These are phyloP conservation scores for Solanum hybrid DNA, from an alignment of 305 asterid genomes.

Conservation along the genomic window DNA sequence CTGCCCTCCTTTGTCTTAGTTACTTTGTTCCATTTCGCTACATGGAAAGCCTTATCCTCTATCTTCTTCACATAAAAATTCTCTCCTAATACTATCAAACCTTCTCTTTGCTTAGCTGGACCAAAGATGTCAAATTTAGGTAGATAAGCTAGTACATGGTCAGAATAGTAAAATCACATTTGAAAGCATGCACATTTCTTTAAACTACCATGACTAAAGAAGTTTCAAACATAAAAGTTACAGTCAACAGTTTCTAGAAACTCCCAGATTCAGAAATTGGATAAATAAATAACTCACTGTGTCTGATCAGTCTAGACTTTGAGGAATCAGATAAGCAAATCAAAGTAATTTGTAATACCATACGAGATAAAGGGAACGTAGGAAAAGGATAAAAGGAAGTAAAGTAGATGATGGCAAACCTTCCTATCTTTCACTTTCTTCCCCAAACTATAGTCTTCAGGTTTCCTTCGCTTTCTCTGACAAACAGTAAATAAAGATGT, in stretches of 20 bases:
- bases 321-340: neutral
- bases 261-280: neutral
- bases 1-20: neutral
- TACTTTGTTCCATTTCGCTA: neutral
- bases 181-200: neutral
- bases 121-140: neutral
- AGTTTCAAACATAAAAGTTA: neutral
- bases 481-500: conserved; percentile 12
- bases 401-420: conserved; percentile 29
- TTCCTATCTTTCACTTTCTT: conserved; percentile 60
- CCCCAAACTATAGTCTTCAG: conserved; percentile 45
- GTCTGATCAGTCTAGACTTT: neutral
- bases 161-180: neutral
- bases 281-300: neutral
- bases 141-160: neutral
- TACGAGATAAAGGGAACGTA: neutral
- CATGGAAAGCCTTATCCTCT: neutral
- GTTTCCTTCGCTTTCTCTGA: conserved; percentile 88
- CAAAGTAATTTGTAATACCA: neutral
- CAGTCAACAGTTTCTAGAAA: neutral
- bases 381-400: neutral
- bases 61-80: neutral
- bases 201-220: neutral
- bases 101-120: neutral
- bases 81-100: neutral